These are phyloP conservation scores for Incumbomyces lentus DNA, from an alignment of 2,329 filamentous ascomycete genomes.

Conservation along the genomic window DNA sequence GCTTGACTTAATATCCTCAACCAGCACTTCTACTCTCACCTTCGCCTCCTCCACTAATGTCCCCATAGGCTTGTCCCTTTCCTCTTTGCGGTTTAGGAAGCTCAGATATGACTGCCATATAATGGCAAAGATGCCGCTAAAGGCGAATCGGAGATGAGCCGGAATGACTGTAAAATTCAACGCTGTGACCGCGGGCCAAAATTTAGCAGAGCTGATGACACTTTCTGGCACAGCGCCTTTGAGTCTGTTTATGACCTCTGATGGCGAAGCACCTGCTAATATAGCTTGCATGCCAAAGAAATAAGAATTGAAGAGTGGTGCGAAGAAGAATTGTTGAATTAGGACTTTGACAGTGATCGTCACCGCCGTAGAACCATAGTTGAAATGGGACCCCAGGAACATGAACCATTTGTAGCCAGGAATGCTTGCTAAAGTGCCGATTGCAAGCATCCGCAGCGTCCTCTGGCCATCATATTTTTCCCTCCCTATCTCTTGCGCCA, in stretches of 20 bases:
- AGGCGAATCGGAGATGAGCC: conserved; percentile 68
- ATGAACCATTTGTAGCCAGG: conserved; percentile 78
- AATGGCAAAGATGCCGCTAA: conserved; percentile 68
- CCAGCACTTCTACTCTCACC: conserved; percentile 2
- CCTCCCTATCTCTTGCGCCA: conserved; percentile 23
- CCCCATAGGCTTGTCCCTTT: conserved; percentile 4
- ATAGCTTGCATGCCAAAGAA: conserved; percentile 75
- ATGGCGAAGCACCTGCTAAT: conserved; percentile 55
- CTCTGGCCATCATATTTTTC: conserved; percentile 56
- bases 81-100: conserved; percentile 26
- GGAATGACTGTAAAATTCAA: conserved; percentile 76
- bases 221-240: conserved; percentile 65
- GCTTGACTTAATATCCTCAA: not conserved
- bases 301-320: conserved; percentile 71
- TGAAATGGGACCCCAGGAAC: conserved; percentile 72
- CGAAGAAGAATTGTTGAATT: conserved; percentile 71
- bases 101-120: conserved; percentile 90
- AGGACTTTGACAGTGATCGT: conserved; percentile 67
- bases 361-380: conserved; percentile 62
- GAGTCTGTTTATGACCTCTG: conserved; percentile 60
- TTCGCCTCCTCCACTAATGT: conserved; percentile 3
- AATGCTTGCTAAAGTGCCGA: conserved; percentile 63
- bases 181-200: conserved; percentile 85
- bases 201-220: conserved; percentile 67
- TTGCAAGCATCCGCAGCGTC: conserved; percentile 60